A percentile compares a stretch with the other conserved stretches of the same genome.
Conservation (phyloP, 345 rosid species). For the Linum lewisii region DNA sequence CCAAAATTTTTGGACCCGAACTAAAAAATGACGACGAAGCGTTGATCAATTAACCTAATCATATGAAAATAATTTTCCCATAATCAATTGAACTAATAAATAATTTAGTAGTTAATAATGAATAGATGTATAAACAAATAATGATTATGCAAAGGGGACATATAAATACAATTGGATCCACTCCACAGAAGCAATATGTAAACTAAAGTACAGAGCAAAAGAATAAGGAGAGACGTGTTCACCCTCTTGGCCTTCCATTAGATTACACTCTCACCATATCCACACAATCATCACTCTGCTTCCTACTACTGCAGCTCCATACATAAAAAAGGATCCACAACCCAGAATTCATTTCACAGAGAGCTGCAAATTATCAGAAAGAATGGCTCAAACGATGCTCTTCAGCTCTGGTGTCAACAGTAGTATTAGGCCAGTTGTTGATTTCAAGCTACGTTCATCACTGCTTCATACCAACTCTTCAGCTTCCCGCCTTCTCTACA, state of each 20-base stretch:
- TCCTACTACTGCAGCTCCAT: neutral
- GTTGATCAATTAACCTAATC: too few relatives aligned
- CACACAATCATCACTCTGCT: constrained; percentile 15
- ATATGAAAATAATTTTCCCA: too few relatives aligned
- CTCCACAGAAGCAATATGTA: too few relatives aligned
- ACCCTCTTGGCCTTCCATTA: constrained; percentile 35
- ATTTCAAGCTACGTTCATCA: constrained; percentile 25
- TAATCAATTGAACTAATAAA: too few relatives aligned
- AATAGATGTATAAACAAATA: too few relatives aligned
- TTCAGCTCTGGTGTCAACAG: constrained; percentile 60
- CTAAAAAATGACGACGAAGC: too few relatives aligned
- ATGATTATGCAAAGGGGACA: too few relatives aligned
- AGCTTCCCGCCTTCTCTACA: constrained; percentile 22
- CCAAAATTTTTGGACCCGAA: too few relatives aligned
- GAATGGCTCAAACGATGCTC: constrained; percentile 72
- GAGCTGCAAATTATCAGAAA: constrained; percentile 14
- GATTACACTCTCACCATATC: constrained; percentile 32
- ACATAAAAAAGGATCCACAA: neutral
- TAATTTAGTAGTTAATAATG: too few relatives aligned
- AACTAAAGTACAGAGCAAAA: too few relatives aligned
- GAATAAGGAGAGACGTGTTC: constrained; percentile 43
- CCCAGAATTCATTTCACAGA: neutral
- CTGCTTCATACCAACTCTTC: constrained; percentile 38
- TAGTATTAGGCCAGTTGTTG: constrained; percentile 30
- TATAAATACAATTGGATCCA: too few relatives aligned